A percentile compares a stretch with the other conserved stretches of the same genome.
Conservation (phyloP, 345 rosid genomes). For the Acer saccharum region DNA sequence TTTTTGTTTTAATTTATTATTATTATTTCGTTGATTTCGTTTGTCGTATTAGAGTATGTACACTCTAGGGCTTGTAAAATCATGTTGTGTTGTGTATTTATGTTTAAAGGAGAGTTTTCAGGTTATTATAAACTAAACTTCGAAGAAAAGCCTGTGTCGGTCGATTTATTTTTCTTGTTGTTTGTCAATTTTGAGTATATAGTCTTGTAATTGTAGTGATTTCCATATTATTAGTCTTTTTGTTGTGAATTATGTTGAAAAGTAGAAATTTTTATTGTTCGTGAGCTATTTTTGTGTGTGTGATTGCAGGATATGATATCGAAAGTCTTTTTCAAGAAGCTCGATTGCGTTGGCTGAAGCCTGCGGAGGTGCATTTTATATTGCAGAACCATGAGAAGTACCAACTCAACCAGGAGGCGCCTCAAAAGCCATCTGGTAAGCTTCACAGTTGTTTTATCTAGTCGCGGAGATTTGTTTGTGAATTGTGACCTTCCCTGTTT, state of each 20-base stretch:
- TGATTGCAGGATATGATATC: slow-evolving; percentile 57
- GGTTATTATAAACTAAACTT: too few species aligned
- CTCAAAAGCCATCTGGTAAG: slow-evolving; percentile 63
- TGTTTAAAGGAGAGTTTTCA: too few species aligned
- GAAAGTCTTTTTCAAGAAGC: slow-evolving; percentile 62
- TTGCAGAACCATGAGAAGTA: slow-evolving; percentile 66
- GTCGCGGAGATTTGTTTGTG: neutral
- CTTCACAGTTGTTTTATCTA: neutral
- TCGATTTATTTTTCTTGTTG: too few species aligned
- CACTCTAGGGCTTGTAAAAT: slow-evolving; percentile 8
- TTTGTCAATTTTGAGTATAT: neutral
- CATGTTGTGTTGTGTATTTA: too few species aligned
- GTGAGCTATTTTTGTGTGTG: neutral
- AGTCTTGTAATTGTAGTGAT: neutral
- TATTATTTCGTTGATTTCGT: neutral
- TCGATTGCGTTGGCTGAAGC: slow-evolving; percentile 84
- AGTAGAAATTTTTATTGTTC: neutral
- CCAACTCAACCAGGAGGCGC: slow-evolving; percentile 47
- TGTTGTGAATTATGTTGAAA: neutral
- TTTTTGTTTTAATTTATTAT: neutral
- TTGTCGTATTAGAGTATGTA: neutral
- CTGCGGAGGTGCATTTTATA: slow-evolving; percentile 74
- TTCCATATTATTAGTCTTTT: neutral
- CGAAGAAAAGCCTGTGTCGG: neutral
- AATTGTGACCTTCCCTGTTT: neutral